A percentile compares a stretch with the other conserved stretches of the same genome.
Conservation (phyloP, 2,329 filamentous ascomycete genomes). For the Pleurostoma richardsiae region DNA sequence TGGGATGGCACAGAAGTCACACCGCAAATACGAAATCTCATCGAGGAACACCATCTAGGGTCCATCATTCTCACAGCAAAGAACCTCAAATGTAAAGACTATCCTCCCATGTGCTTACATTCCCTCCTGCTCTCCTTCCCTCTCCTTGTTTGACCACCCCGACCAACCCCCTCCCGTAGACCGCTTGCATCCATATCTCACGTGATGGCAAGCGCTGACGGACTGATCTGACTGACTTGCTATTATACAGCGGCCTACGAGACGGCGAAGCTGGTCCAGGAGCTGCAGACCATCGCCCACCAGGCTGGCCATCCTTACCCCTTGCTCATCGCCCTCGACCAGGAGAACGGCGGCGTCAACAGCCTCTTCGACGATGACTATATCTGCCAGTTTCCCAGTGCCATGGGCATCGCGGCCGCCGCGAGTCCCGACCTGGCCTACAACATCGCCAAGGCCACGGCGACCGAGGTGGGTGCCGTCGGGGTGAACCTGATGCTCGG, state of each 20-base stretch:
- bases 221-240: no score
- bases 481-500: constrained; percentile 96
- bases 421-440: constrained; percentile 81
- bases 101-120: constrained; percentile 3
- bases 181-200: no score
- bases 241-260: constrained; percentile 71
- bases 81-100: constrained; percentile 70
- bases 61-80: constrained; percentile 81
- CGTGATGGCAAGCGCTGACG: no score
- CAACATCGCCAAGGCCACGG: constrained; percentile 87
- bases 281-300: constrained; percentile 87
- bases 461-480: constrained; percentile 84
- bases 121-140: neutral
- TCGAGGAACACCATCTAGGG: constrained; percentile 81
- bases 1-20: constrained; percentile 83
- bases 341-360: constrained; percentile 97
- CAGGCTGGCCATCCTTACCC: constrained; percentile 87
- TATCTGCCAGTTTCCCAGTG: constrained; percentile 92
- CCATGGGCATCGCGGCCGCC: constrained; percentile 94
- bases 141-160: constrained; percentile 4
- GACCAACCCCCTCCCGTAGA: constrained; percentile 2
- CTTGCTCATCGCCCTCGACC: constrained; percentile 84
- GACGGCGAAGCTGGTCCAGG: constrained; percentile 80
- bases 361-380: constrained; percentile 94
- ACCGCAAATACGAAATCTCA: constrained; percentile 74